Base-by-base conservation (phyloP, 805 yeast species). In the Brettanomyces naardenensis region DNA sequence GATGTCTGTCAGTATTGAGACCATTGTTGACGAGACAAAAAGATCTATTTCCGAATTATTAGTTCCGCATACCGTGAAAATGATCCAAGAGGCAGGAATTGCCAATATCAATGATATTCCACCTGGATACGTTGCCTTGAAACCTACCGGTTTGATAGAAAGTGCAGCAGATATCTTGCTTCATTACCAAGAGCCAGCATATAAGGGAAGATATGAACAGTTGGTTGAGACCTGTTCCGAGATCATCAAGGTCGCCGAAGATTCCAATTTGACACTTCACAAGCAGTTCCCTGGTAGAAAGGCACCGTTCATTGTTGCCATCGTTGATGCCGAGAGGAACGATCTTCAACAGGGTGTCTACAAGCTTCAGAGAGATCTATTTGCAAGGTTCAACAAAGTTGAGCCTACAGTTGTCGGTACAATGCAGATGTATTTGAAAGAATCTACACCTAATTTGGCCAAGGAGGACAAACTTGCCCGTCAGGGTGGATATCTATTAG, bases 261-360 rank as follows among this genome's bases (percentile, higher is more conserved):
- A 68, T 9, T 68, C 74, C 41, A 84, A 84, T 59, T 47, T 54
- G 22, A 58, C 58, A 44, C 60, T 81, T 33, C 65, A 71, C 6
- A 47, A 53, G 34, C 49, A 64, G 45, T 80, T 68, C 51, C 90
- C 90, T 3, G 65, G 67, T 19, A 78, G 95, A 60, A 59, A 62
- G 14, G 68, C 84, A 2, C 92, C 92, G 13, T 78, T 82, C 51
- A 78, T 82, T 15, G 79, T 80, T 27, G 77, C 80, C 13, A 88
- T 86, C 30, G 71, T 89, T 48, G 97, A 89, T 59, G 97, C 97
- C 28, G 97, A 89, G 64, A 84, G 88, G 58, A 76, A 74, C 59
- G 86, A 82, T 46, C 69, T 89, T 44, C 97, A 89, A 64, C 79
- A 75, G 44, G 97, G 95, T 51, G 97, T 90, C 25, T 90, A 90